These are phyloP conservation scores for Komagataella kurtzmanii DNA, from an alignment of 805 yeast species.

Conservation along the genomic window DNA sequence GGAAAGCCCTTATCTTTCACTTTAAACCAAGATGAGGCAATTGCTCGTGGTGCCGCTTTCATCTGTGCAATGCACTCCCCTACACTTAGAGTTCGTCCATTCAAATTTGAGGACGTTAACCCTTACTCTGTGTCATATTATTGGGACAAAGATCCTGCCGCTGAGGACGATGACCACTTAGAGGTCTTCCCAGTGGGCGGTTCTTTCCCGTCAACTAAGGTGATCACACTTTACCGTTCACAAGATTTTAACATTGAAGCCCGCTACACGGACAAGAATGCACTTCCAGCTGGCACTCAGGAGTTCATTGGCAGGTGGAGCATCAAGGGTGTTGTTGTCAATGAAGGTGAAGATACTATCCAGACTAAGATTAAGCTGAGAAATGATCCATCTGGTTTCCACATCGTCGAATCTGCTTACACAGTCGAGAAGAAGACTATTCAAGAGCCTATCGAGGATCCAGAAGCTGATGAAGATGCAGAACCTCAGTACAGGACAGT, in stretches of 20 bases:
- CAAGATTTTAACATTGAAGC: conserved; percentile 83
- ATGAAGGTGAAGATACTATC: conserved; percentile 63
- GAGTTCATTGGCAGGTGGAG: conserved; percentile 73
- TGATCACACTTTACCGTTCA: conserved; percentile 85
- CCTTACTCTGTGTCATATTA: conserved; percentile 83
- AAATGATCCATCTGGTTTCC: conserved; percentile 94
- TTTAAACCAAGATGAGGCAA: conserved; percentile 97
- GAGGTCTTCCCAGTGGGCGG: conserved; percentile 97
- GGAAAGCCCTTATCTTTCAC: conserved; percentile 84
- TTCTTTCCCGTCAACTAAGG: conserved; percentile 86
- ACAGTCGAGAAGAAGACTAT: conserved; percentile 84
- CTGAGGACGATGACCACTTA: conserved; percentile 80
- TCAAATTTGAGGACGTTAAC: conserved; percentile 94
- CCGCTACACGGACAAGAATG: conserved; percentile 61
- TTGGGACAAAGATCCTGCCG: conserved; percentile 72
- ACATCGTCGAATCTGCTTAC: conserved; percentile 87
- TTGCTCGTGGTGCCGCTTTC: conserved; percentile 98
- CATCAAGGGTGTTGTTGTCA: conserved; percentile 71
- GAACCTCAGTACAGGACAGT: conserved; percentile 84
- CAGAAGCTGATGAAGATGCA: conserved; percentile 42
- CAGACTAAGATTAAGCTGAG: conserved; percentile 90
- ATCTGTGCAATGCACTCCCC: conserved; percentile 99
- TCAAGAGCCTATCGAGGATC: conserved; percentile 74
- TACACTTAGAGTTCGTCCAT: conserved; percentile 95
- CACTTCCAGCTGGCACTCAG: conserved; percentile 58